phyloP scores from a whole-genome alignment of 495 filamentous ascomycete genomes.

The Aspergillus funiculosus region DNA sequence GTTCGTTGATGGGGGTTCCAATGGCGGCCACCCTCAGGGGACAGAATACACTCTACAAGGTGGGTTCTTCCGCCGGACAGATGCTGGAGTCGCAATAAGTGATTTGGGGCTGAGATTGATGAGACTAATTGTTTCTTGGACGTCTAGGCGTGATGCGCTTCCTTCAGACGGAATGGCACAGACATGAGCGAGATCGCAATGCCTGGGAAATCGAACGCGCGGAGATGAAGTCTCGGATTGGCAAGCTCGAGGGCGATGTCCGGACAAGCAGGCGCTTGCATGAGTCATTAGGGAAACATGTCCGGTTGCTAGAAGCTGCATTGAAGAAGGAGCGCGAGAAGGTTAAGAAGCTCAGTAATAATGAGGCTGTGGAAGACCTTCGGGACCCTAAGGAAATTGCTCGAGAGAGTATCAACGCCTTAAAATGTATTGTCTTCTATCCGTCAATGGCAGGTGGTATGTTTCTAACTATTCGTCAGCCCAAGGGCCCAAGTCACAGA shows the following conservation, averaged over 20 bases:
- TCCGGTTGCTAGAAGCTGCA: slow-evolving; percentile 83
- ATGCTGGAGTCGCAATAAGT: not conserved
- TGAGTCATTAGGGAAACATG: slow-evolving; percentile 81
- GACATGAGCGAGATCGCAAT: slow-evolving; percentile 95
- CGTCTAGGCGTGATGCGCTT: slow-evolving; percentile 93
- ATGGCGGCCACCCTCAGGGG: slow-evolving; percentile 62
- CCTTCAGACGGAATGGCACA: slow-evolving; percentile 98
- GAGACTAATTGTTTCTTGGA: slow-evolving; percentile 9
- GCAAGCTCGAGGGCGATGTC: slow-evolving; percentile 84
- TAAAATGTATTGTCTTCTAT: slow-evolving; percentile 31
- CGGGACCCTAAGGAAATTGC: slow-evolving; percentile 41
- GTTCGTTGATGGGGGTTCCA: slow-evolving; percentile 50
- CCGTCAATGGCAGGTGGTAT: not conserved
- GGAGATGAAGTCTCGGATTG: slow-evolving; percentile 98
- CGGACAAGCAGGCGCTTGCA: slow-evolving; percentile 79
- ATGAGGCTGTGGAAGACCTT: slow-evolving; percentile 44
- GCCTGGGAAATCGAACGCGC: slow-evolving; percentile 98
- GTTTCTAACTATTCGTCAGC: slow-evolving; percentile 24
- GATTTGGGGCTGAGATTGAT: not conserved
- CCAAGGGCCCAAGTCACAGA: slow-evolving; percentile 34
- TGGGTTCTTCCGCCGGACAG: slow-evolving; percentile 31
- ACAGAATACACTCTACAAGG: slow-evolving; percentile 99
- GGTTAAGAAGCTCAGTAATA: slow-evolving; percentile 38
- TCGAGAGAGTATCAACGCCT: slow-evolving; percentile 36
- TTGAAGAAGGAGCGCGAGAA: slow-evolving; percentile 68